phyloP scores from a whole-genome alignment of 1,284 basidiomycete genomes.

The Cryptococcus sp. region DNA sequence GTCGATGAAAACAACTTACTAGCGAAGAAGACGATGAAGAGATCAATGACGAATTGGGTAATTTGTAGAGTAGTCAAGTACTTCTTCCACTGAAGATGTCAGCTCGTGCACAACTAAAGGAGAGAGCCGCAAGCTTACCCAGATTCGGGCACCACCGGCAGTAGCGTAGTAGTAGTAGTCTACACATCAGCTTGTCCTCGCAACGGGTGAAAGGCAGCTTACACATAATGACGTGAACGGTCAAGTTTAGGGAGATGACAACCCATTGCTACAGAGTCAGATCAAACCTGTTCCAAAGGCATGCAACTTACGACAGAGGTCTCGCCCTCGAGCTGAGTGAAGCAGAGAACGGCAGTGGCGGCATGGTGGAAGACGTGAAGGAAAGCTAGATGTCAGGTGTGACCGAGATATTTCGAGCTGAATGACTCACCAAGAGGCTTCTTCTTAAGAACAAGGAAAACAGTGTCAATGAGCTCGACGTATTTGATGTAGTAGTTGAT shows the following conservation, averaged over 20 bases:
- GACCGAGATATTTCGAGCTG: not conserved
- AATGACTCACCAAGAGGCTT: slow-evolving; percentile 75
- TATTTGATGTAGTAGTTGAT: slow-evolving; percentile 98
- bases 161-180: slow-evolving; percentile 98
- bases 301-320: slow-evolving; percentile 70
- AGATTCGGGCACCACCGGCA: slow-evolving; percentile 89
- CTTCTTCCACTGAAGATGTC: slow-evolving; percentile 31
- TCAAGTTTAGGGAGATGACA: slow-evolving; percentile 86
- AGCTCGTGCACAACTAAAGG: slow-evolving; percentile 1
- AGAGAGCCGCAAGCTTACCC: slow-evolving; percentile 57
- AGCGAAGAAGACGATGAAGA: slow-evolving; percentile 85
- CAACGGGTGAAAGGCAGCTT: slow-evolving; percentile 41
- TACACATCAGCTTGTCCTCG: slow-evolving; percentile 35
- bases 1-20: slow-evolving; percentile 58
- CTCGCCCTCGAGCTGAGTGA: slow-evolving; percentile 85
- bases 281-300: not conserved
- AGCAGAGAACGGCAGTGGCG: slow-evolving; percentile 94
- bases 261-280: slow-evolving; percentile 94
- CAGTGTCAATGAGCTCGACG: slow-evolving; percentile 87
- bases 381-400: slow-evolving; percentile 60
- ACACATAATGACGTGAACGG: slow-evolving; percentile 99
- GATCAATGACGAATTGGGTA: slow-evolving; percentile 85
- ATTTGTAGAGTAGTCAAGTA: slow-evolving; percentile 19
- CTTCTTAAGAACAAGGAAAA: slow-evolving; percentile 98
- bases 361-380: slow-evolving; percentile 99